These are phyloP conservation scores for Harringtonia aguacate DNA, from an alignment of 2,329 filamentous ascomycete genomes.

Conservation along the genomic window DNA sequence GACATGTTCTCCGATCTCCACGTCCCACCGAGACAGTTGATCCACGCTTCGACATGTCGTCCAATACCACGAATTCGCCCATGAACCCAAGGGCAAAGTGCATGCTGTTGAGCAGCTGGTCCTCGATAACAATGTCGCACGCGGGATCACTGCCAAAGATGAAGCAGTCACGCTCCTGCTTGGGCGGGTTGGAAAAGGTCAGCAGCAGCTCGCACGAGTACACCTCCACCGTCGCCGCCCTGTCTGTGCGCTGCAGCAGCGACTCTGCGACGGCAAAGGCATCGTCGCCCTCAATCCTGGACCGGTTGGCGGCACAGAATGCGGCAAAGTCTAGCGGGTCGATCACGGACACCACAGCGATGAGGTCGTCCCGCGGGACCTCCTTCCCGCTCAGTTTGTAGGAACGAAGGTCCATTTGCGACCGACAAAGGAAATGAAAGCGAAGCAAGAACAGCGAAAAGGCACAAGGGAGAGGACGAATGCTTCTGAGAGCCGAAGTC, in stretches of 20 bases:
- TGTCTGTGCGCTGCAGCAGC: too few species aligned
- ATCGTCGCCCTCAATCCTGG: not conserved
- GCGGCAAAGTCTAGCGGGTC: not conserved
- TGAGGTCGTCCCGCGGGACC: not conserved
- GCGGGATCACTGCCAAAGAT: not conserved
- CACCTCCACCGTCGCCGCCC: too few species aligned
- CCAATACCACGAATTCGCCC: too few species aligned
- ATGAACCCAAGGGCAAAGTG: not conserved
- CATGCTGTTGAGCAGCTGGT: not conserved
- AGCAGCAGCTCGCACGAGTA: not conserved
- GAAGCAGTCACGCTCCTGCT: not conserved
- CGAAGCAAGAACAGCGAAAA: too few species aligned
- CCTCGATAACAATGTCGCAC: not conserved
- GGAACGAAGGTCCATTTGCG: not conserved
- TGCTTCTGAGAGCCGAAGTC: too few species aligned
- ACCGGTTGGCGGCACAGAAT: not conserved
- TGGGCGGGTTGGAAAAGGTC: not conserved
- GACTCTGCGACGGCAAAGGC: too few species aligned
- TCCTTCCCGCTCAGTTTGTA: not conserved
- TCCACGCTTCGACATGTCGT: too few species aligned
- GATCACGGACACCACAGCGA: not conserved
- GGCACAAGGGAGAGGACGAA: too few species aligned
- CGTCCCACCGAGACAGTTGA: too few species aligned
- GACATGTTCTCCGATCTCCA: too few species aligned
- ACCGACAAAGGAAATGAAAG: constrained; percentile 5